Evolutionary conservation across 2,329 filamentous ascomycete genomes (phyloP).

Genomic region (Eutypella sp.): DNA sequence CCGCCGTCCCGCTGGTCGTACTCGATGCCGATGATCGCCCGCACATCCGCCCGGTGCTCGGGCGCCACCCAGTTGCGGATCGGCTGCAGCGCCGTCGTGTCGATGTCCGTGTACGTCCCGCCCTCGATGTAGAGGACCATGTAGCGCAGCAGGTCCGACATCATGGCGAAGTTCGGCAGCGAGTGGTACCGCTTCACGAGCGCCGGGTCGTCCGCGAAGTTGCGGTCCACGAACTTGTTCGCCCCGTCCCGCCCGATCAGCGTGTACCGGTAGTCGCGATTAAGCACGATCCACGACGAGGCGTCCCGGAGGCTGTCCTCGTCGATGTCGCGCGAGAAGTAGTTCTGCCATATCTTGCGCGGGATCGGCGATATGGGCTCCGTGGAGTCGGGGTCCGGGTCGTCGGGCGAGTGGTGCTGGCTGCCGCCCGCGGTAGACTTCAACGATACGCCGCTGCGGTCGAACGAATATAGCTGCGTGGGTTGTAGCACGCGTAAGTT

Average conservation of each 20-base stretch:
- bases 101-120: slow-evolving; percentile 44
- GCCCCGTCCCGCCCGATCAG: slow-evolving; percentile 21
- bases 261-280: slow-evolving; percentile 20
- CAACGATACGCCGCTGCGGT: background rate
- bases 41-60: slow-evolving; percentile 58
- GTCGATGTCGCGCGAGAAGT: slow-evolving; percentile 12
- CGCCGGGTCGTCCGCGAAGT: slow-evolving; percentile 13
- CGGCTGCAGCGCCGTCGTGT: slow-evolving; percentile 37
- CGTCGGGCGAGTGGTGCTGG: background rate
- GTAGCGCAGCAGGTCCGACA: slow-evolving; percentile 62
- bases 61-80: slow-evolving; percentile 53
- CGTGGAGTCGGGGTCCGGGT: background rate
- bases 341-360: slow-evolving; percentile 24
- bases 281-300: slow-evolving; percentile 18
- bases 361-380: slow-evolving; percentile 8
- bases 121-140: slow-evolving; percentile 64
- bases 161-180: slow-evolving; percentile 34
- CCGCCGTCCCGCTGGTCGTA: slow-evolving; percentile 64
- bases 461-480: background rate
- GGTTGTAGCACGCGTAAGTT: background rate
- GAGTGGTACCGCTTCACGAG: background rate
- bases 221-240: slow-evolving; percentile 19
- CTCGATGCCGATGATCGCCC: slow-evolving; percentile 66
- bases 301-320: slow-evolving; percentile 13
- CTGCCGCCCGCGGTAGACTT: background rate